Base-by-base conservation (phyloP, 495 filamentous ascomycete genomes). In the Glarea lozoyensis region DNA sequence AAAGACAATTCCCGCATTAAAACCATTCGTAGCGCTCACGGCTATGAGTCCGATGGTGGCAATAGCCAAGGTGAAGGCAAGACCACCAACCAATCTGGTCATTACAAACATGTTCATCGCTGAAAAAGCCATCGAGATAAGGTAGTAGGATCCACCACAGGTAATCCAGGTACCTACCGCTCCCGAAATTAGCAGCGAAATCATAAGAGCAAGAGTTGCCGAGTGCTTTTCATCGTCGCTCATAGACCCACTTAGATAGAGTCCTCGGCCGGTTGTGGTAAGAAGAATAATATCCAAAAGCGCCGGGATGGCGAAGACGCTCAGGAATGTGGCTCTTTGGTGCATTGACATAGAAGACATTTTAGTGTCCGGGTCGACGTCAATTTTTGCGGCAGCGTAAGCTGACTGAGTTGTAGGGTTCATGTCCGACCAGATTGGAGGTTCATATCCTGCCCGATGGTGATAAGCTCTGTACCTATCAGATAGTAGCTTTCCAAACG, bases 61-160 rank as follows among this genome's bases (percentile, higher is more conserved):
- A 37, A 54, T 57, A 4, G 63, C 66, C 12, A 75, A 38, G 6
- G 67, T 69, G 42, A 80, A 67, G 4, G 73, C 70, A 39, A 80
- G 59, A 36, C 75, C 76, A n/a, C 70, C 74, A 50, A 75, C 65
- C 12, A 80, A 56, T 19, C 76, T 64, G 18, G 72, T 75, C 2
- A 79, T 57, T 11, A 80, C 66, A 43, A 78, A 78, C 64, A 77
- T 72, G 37, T 77, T 79, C 29, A 73, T 71, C 6, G 74, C 75
- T 7, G 72, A 66, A 50, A 79, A 80, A 1, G 73, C 74, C 65
- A 72, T 76, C 4, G 69, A 70, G 24, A 73, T 64, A 15, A 80
- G 65, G 49, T 80, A 80, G 58, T 79, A 80, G 1, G 66, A 70
- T 0, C 75, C 76, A 37, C 74, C 74, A 33, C 64, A 70, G 31